Evolutionary conservation across 2,329 filamentous ascomycete species (phyloP).

Genomic region (Sporothrix mexicana): DNA sequence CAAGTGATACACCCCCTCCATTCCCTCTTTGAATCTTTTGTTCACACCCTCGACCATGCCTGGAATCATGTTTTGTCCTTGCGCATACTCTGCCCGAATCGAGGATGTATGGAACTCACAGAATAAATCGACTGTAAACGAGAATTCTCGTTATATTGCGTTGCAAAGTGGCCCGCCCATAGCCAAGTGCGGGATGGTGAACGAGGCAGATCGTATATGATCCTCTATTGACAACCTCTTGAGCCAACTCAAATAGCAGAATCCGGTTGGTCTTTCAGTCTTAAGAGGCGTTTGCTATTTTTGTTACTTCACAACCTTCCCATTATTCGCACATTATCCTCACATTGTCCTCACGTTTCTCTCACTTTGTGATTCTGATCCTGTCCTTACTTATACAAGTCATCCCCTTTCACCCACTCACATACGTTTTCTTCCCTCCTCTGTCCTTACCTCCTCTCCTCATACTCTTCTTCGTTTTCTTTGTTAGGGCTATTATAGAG

Average conservation of each 20-base stretch:
- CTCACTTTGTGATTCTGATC: background rate
- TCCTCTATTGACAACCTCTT: background rate
- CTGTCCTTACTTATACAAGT: background rate
- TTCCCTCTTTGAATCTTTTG: background rate
- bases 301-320: background rate
- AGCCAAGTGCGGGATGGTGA: constrained; percentile 1
- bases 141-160: background rate
- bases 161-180: background rate
- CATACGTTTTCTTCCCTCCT: background rate
- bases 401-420: background rate
- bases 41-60: constrained; percentile 8
- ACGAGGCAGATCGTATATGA: constrained; percentile 5
- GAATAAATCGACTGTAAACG: constrained; percentile 1
- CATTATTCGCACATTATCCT: background rate
- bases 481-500: background rate
- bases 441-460: background rate
- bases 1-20: constrained; percentile 23
- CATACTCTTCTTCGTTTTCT: background rate
- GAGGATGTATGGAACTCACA: constrained; percentile 6
- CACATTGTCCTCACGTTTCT: background rate
- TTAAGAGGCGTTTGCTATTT: background rate
- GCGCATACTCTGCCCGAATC: background rate
- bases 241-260: background rate
- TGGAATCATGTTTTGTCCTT: background rate
- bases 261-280: background rate